phyloP scores from a whole-genome alignment of 371 early-diverging fungal genomes.

The Sporodiniella umbellata region DNA sequence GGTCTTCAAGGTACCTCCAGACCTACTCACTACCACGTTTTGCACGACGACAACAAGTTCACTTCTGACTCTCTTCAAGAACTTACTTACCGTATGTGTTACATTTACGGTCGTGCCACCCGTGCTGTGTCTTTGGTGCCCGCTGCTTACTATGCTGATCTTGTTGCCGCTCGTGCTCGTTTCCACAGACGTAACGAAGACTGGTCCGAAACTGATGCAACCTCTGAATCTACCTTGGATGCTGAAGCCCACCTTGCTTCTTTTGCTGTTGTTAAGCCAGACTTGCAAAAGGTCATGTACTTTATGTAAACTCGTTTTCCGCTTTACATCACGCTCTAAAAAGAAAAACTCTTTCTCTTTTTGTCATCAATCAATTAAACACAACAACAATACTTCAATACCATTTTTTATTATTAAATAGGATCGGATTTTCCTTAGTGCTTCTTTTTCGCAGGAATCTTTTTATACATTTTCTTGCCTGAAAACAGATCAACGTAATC shows the following conservation, averaged over 20 bases:
- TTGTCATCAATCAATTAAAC: neutral
- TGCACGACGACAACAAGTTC: constrained; percentile 84
- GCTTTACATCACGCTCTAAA: too few species aligned
- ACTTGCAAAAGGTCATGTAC: constrained; percentile 23
- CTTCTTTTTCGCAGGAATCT: constrained; percentile 31
- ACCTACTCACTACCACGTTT: constrained; percentile 87
- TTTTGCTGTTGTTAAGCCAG: constrained; percentile 37
- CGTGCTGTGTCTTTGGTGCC: constrained; percentile 81
- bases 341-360: neutral
- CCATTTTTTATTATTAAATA: too few species aligned
- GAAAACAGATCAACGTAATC: constrained; percentile 49
- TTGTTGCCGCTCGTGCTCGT: constrained; percentile 79
- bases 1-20: constrained; percentile 92
- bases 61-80: constrained; percentile 74
- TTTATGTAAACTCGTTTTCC: constrained; percentile 17
- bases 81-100: constrained; percentile 86
- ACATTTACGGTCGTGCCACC: constrained; percentile 83
- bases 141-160: constrained; percentile 89
- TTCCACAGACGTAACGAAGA: constrained; percentile 69
- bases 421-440: constrained; percentile 7
- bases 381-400: too few species aligned
- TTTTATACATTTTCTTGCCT: constrained; percentile 44
- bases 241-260: constrained; percentile 39
- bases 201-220: constrained; percentile 48
- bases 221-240: constrained; percentile 34